Evolutionary conservation across 768 basidiomycete genomes (phyloP), one percentile per base, ranked within the genome.

Genomic region (Serendipita indica): DNA sequence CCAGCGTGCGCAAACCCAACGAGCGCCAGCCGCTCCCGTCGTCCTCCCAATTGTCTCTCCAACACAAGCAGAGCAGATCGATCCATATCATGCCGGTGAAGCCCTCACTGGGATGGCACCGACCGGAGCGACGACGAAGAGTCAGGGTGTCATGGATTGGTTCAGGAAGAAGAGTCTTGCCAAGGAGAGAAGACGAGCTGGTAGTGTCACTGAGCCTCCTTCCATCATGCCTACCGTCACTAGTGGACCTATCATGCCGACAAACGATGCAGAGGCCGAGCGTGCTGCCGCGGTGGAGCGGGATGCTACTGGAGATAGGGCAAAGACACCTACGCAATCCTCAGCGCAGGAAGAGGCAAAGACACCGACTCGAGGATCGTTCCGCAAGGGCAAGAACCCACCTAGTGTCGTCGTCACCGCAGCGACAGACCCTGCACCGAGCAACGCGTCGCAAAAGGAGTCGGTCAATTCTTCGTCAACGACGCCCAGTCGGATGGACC

Each of bases 131-230:
- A 80, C 88, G n/a, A 83, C 78, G 71, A 87, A 92, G 69, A 92
- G 94, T 3, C 82, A 83, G 69, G 90, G 86, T 67, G 96, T 99
- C 57, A 98, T 98, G 94, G 84, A 92, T 63, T 99, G 96, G 96
- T 98, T 99, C 79, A 77, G 75, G 37, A 67, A 72, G 32, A 73
- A 73, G 62, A 71, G 71, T 37, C 60, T 71, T 22, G 67, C 52
- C 54, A 64, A 16, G 60, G 58, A 57, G 37, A 39, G 4, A 56
- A 61, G 41, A 49, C 28, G 14, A 35, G 39, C 57, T 35, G 14
- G 46, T 28, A 34, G 34, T 20, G 35, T 18, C 33, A 10, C 35
- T 3, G 57, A 57, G 16, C 22, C 43, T 14, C 32, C 58, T 28
- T 18, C 43, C n/a, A 46, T 45, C 57, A 18, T 16, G 37, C 58